phyloP scores from a whole-genome alignment of 805 yeast species.

The Torulaspora quercuum region DNA sequence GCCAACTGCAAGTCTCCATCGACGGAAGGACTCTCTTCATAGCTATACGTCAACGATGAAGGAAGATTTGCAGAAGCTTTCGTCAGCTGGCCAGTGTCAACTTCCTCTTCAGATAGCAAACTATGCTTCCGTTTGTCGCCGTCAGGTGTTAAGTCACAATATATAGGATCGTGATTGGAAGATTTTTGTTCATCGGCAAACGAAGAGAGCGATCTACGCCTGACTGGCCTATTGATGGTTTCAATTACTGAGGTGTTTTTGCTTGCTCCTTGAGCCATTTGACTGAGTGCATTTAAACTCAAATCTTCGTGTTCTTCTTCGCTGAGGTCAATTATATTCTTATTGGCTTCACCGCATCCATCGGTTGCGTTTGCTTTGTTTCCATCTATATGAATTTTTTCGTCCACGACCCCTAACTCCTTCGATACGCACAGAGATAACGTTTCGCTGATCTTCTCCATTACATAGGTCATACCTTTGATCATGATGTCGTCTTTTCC shows the following conservation, averaged over 20 bases:
- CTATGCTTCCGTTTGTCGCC: slow-evolving; percentile 19
- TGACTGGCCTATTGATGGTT: too few relatives aligned
- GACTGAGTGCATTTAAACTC: too few relatives aligned
- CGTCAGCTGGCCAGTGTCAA: neutral
- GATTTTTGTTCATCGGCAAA: neutral
- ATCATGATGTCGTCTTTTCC: slow-evolving; percentile 42
- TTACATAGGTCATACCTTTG: slow-evolving; percentile 20
- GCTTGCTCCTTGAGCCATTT: neutral
- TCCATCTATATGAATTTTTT: neutral
- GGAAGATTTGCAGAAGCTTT: slow-evolving; percentile 6
- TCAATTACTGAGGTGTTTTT: neutral
- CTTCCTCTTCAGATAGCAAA: slow-evolving; percentile 7
- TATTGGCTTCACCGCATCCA: neutral
- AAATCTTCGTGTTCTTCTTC: neutral
- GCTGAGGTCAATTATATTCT: neutral
- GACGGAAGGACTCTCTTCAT: slow-evolving; percentile 1
- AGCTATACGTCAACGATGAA: slow-evolving; percentile 17
- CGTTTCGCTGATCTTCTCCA: slow-evolving; percentile 17
- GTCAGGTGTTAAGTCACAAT: slow-evolving; percentile 9
- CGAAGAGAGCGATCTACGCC: too few relatives aligned
- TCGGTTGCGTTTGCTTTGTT: neutral
- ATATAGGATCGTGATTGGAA: neutral
- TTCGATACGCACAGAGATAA: slow-evolving; percentile 8
- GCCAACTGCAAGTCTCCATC: slow-evolving; percentile 25
- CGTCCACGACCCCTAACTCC: slow-evolving; percentile 1